Percentiles rank a stretch among this genome's conserved stretches.
phyloP scores from a whole-genome alignment of 345 rosid species.

The Bruguiera sexangula region DNA sequence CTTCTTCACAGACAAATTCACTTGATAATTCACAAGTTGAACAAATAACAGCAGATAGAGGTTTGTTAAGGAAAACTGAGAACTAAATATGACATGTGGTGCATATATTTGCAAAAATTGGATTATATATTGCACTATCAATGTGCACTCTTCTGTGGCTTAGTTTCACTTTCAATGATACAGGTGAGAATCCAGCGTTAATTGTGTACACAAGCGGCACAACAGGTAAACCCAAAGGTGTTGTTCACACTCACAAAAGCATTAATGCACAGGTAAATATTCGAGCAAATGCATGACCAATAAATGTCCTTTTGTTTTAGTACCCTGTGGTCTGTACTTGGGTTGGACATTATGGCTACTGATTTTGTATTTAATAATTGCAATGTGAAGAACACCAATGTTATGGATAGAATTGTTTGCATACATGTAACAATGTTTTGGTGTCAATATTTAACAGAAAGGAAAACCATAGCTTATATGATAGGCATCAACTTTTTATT shows the following conservation, averaged over 20 bases:
- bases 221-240: constrained; percentile 99
- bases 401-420: too few relatives aligned
- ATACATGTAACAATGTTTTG: too few relatives aligned
- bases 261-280: constrained; percentile 69
- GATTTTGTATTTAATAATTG: not conserved
- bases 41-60: constrained; percentile 31
- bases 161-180: constrained; percentile 24
- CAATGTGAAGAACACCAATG: too few relatives aligned
- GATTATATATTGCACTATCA: not conserved
- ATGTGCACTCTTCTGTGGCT: not conserved
- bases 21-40: constrained; percentile 35
- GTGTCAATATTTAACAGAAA: too few relatives aligned
- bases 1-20: constrained; percentile 30
- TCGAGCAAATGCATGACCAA: not conserved
- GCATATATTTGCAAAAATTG: constrained; percentile 10
- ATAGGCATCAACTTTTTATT: not conserved
- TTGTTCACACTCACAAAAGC: constrained; percentile 85
- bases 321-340: not conserved
- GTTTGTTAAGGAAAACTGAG: constrained; percentile 34
- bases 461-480: not conserved
- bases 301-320: constrained; percentile 6
- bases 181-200: constrained; percentile 82
- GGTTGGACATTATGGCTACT: not conserved
- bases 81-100: constrained; percentile 17
- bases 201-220: constrained; percentile 96